These are phyloP conservation scores for Helicostylum pulchrum DNA, from an alignment of 192 early-diverging fungal species.

Conservation along the genomic window DNA sequence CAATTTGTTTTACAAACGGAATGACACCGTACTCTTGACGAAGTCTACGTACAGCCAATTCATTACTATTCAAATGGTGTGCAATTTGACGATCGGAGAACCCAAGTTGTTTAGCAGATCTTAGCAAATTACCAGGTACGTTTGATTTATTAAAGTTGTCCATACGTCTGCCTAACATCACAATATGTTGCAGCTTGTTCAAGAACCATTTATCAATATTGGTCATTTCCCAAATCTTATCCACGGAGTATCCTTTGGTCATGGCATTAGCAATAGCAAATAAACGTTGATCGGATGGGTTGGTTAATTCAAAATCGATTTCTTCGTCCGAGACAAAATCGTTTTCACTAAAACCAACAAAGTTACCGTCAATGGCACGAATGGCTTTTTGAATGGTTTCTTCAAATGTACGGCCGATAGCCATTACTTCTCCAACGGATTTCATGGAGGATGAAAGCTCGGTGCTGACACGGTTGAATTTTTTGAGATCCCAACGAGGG, in stretches of 20 bases:
- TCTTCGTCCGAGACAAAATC: constrained; percentile 57
- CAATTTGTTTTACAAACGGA: constrained; percentile 98
- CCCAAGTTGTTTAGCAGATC: constrained; percentile 88
- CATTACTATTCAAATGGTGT: constrained; percentile 66
- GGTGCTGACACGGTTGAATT: constrained; percentile 92
- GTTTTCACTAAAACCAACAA: constrained; percentile 78
- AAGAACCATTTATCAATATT: constrained; percentile 98
- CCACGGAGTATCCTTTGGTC: constrained; percentile 89
- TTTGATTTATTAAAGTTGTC: constrained; percentile 55
- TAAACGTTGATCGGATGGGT: constrained; percentile 91
- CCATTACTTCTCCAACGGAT: constrained; percentile 97
- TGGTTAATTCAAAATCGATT: constrained; percentile 83
- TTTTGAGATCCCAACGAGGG: constrained; percentile 91
- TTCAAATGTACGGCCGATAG: constrained; percentile 95
- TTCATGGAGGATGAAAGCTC: constrained; percentile 94
- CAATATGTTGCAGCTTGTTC: constrained; percentile 87
- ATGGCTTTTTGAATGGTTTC: constrained; percentile 98
- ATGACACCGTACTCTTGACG: constrained; percentile 76
- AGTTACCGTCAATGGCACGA: constrained; percentile 82
- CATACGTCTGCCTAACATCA: constrained; percentile 73
- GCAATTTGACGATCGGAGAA: constrained; percentile 95
- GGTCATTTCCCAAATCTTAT: constrained; percentile 87
- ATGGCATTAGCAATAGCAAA: constrained; percentile 97
- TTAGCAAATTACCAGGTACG: constrained; percentile 56
- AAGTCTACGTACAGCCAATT: constrained; percentile 83